Base-by-base conservation (phyloP, 129 eudicot genomes). In the Centrapalus pauciflorus region DNA sequence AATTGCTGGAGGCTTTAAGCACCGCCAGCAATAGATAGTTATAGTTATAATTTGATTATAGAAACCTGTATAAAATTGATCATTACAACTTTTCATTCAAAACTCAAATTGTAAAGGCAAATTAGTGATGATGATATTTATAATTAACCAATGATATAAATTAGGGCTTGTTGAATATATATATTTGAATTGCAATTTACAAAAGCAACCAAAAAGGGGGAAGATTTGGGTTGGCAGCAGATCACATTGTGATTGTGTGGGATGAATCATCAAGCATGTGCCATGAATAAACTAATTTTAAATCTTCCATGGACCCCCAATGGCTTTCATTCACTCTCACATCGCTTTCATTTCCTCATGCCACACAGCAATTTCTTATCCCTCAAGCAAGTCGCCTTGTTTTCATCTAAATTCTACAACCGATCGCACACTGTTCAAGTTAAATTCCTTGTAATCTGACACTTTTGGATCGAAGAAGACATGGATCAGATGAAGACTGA, bases 401-500 rank as follows among this genome's bases (percentile, higher is more conserved):
- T n/a, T 24, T 28, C 76, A 9, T 59, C 67, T 30, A 59, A 20
- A 13, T 16, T 27, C 5, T 28, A 10, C 27, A 65, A 38, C 9
- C 24, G 30, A 65, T 30, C 38, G 3, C n/a, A n/a, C n/a, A n/a
- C n/a, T n/a, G n/a, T 43, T 40, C 51, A 21, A 2, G 4, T 62
- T 35, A 38, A 61, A 37, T 13, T 27, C 25, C 24, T n/a, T n/a
- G n/a, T n/a, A 0, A 56, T 14, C 74, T 13, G 13, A 50, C 4
- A 40, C 52, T 2, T 11, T 70, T 5, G 20, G 50, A 45, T 48
- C 43, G 23, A 34, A 61, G 23, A 4, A 0, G 7, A 62, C 29
- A 74, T 75, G 79, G 79, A 75, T 35, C 74, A 67, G 46, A 75
- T 75, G 68, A 58, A 49, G 11, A 66, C 74, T 9, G 79, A 75